A percentile compares a stretch with the other conserved stretches of the same genome.
These are phyloP conservation scores for Ilex aquifolium DNA, from an alignment of 257 asterid genomes.

Conservation along the genomic window DNA sequence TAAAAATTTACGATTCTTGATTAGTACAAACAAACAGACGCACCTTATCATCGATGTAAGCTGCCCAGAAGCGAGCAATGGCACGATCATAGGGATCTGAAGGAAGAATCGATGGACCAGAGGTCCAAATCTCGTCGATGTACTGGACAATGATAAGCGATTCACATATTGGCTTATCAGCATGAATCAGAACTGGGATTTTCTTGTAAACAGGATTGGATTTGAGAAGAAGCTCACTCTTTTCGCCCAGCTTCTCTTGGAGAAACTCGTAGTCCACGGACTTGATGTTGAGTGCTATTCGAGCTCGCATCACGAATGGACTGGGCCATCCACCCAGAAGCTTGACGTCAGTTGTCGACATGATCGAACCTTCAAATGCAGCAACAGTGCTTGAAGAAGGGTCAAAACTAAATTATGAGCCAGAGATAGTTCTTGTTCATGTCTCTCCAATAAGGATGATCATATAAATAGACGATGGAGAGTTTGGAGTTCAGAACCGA, in stretches of 20 bases:
- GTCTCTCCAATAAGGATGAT: too few species aligned
- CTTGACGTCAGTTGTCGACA: slow-evolving; percentile 34
- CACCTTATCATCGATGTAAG: slow-evolving; percentile 48
- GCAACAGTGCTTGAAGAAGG: too few species aligned
- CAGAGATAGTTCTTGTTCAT: too few species aligned
- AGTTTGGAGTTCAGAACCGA: too few species aligned
- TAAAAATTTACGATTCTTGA: too few species aligned
- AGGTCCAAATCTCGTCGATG: slow-evolving; percentile 32
- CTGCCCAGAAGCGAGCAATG: slow-evolving; percentile 50
- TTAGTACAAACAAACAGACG: neutral
- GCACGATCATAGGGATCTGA: slow-evolving; percentile 39
- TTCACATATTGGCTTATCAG: slow-evolving; percentile 32
- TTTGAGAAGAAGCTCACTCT: slow-evolving; percentile 37
- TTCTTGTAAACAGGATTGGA: slow-evolving; percentile 48
- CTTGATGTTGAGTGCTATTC: slow-evolving; percentile 44
- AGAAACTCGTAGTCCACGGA: slow-evolving; percentile 38
- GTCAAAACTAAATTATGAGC: too few species aligned
- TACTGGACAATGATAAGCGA: slow-evolving; percentile 45
- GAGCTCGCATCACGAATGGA: slow-evolving; percentile 38
- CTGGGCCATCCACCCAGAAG: slow-evolving; percentile 32
- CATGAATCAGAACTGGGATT: slow-evolving; percentile 48
- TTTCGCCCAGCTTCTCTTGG: slow-evolving; percentile 12
- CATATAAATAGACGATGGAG: too few species aligned
- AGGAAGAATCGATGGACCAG: slow-evolving; percentile 33
- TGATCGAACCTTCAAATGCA: neutral